Evolutionary conservation across 164 flowering plant species (phyloP), one percentile per base, ranked within the genome.

Genomic region (Chimonanthus salicifolius): DNA sequence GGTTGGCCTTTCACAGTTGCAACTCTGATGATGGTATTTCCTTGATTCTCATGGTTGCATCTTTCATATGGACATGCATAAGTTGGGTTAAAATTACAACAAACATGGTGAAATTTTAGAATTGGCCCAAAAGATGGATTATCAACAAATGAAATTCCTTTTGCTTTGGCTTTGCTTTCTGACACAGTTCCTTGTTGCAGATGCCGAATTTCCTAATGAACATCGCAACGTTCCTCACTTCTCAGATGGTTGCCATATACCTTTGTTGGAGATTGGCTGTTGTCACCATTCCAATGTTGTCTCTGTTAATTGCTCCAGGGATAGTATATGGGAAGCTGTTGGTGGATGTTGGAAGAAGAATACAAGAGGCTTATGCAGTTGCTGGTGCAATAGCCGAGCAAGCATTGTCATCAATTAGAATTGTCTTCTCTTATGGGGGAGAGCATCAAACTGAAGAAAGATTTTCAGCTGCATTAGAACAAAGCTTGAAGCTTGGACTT

Each of bases 201-300:
- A 79, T 89, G 71, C 93, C 90, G 33, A 85, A 85, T 71, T 75
- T 73, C 66, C 75, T 88, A 2, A 78, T 84, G 62, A 80, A 84
- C 63, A 6, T 80, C 68, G 77, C 88, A 47, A 68, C 87, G 6
- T 85, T 87, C 78, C 3, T 83, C 74, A 62, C 67, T 73, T 69
- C 86, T 77, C 68, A 80, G 48, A 18, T 79, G 2, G 75, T 80
- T 43, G 83, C 90, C 45, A 84, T 88, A 68, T 1, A 76, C 11
- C 85, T 87, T 2, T 88, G 89, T n/a, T 90, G 94, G 94, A 77
- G 82, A 73, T 73, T 90, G 21, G 82, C 88, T n/a, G 10, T 90
- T 21, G 85, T 86, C 13, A 79, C 85, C 72, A 46, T 90, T 10
- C 94, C 94, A 5, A 79, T 86, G 47, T 67, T 74, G 46, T 67